These are phyloP conservation scores for Xylaria sp. DNA, from an alignment of 2,329 filamentous ascomycete species.

Conservation along the genomic window DNA sequence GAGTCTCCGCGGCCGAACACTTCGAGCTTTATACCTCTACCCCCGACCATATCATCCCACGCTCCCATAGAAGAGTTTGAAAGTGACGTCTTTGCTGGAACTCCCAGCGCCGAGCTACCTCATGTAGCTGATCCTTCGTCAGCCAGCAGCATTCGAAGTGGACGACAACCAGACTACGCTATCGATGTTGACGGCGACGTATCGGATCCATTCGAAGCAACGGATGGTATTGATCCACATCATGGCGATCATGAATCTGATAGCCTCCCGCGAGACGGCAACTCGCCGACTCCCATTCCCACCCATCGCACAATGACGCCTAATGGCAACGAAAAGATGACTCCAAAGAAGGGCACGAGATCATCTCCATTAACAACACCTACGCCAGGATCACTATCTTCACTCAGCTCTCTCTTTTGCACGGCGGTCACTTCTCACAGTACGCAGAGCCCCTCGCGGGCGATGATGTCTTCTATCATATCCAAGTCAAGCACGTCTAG, in stretches of 20 bases:
- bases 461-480: conserved; percentile 36
- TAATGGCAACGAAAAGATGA: conserved; percentile 10
- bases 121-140: conserved; percentile 45
- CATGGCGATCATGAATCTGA: background rate
- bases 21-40: conserved; percentile 10
- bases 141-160: conserved; percentile 51
- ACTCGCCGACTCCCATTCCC: conserved; percentile 7
- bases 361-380: conserved; percentile 21
- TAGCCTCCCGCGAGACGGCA: background rate
- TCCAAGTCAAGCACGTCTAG: conserved; percentile 35
- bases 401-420: conserved; percentile 47
- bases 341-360: background rate
- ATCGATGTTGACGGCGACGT: conserved; percentile 43
- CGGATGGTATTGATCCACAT: conserved; percentile 4
- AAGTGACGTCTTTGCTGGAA: conserved; percentile 31
- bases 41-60: conserved; percentile 10
- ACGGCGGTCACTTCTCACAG: conserved; percentile 47
- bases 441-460: conserved; percentile 44
- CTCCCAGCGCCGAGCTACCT: conserved; percentile 40
- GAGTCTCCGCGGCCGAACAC: conserved; percentile 30
- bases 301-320: conserved; percentile 10
- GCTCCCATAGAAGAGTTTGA: conserved; percentile 23
- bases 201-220: conserved; percentile 34
- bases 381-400: conserved; percentile 31
- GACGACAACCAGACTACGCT: conserved; percentile 55